Base-by-base conservation (phyloP, 441 rosid species). In the Erodium trifolium region DNA sequence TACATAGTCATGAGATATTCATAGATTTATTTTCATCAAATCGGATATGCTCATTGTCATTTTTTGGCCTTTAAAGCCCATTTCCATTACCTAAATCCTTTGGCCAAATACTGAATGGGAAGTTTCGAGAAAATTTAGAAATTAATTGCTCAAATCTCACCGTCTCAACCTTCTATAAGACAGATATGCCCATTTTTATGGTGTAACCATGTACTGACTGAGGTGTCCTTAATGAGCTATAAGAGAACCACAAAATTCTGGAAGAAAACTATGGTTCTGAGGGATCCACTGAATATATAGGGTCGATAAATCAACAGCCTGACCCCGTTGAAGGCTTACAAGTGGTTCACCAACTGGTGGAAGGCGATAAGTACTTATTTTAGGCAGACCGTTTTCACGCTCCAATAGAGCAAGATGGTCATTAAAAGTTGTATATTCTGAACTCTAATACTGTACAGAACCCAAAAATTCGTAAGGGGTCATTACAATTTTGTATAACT, bases 211-310 rank as follows among this genome's bases (percentile, higher is more conserved):
- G 88, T n/a, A 83, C 85, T 55, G 95, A 89, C 62, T 74, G 80
- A 59, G 98, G 96, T 4, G 88, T 88, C 82, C 81, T 85, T 95
- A 91, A 2, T 64, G 98, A 91, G 81, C 88, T 84, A 81, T 89
- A 93, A 73, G 80, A 55, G 78, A 86, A 91, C 77, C 96, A 85
- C 76, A 93, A 81, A 79, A 91, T 84, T 72, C 72, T 74, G 68
- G 93, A 89, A 11, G 81, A 77, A 81, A 83, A 91, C 43, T 82
- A 83, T 16, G 91, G 86, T 73, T 76, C 82, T 70, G 72, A 71
- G 70, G 79, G 75, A 59, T 84, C 85, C 66, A 82, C 84, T 45
- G 83, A 74, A 77, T 88, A 91, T 59, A 85, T 82, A 60, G 88
- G 92, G 72, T 93, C 98, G 73, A 82, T 75, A 79, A 93, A 91